phyloP scores from a whole-genome alignment of 768 basidiomycete species.

The Calocybe indica region DNA sequence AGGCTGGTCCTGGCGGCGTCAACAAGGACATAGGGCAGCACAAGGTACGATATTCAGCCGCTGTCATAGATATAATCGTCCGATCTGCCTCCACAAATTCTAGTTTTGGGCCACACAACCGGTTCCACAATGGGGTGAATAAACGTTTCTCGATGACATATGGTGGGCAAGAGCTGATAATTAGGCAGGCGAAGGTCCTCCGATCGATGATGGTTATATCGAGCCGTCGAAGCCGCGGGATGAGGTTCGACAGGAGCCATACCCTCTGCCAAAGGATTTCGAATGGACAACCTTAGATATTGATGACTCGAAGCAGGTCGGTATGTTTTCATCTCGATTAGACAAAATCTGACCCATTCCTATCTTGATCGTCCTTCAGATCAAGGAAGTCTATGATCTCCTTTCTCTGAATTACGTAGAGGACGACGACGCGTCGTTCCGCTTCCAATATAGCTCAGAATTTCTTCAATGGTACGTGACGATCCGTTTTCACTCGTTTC shows the following conservation, averaged over 20 bases:
- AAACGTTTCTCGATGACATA: background rate
- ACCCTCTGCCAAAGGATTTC: slow-evolving; percentile 86
- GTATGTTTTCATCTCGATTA: slow-evolving; percentile 6
- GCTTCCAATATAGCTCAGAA: slow-evolving; percentile 93
- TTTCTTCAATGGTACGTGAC: slow-evolving; percentile 78
- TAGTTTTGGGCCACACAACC: slow-evolving; percentile 99
- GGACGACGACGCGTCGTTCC: slow-evolving; percentile 92
- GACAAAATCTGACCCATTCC: background rate
- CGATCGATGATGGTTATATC: slow-evolving; percentile 79
- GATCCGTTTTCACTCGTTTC: slow-evolving; percentile 1
- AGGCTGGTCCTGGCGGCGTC: slow-evolving; percentile 67
- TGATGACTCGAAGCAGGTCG: slow-evolving; percentile 65
- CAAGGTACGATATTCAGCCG: slow-evolving; percentile 49
- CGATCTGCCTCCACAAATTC: slow-evolving; percentile 1
- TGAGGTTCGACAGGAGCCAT: slow-evolving; percentile 84
- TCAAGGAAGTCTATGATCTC: slow-evolving; percentile 87
- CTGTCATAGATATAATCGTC: slow-evolving; percentile 2
- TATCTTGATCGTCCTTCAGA: slow-evolving; percentile 36
- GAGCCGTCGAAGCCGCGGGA: slow-evolving; percentile 72
- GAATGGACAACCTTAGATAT: slow-evolving; percentile 87
- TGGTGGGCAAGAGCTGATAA: background rate
- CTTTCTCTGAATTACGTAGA: slow-evolving; percentile 95
- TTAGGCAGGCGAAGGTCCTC: slow-evolving; percentile 51
- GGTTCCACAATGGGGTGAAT: slow-evolving; percentile 78
- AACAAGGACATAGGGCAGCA: slow-evolving; percentile 83